Evolutionary conservation across 306 rosid genomes (phyloP), one percentile per base, ranked within the genome.

Genomic region (Vigna unguiculata): DNA sequence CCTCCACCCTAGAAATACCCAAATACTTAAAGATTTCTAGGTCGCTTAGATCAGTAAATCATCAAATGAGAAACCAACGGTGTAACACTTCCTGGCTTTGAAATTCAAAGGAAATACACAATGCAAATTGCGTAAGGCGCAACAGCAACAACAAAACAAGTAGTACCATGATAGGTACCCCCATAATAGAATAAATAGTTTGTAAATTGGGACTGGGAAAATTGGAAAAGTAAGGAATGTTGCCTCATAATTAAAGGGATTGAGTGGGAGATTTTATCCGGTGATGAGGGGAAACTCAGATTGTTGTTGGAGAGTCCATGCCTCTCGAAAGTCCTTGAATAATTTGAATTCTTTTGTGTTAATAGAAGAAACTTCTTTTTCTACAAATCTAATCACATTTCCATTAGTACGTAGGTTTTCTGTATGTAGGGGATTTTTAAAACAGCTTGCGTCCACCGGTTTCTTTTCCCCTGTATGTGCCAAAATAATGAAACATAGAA

Each of bases 371-470:
- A 17, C 22, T n/a, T 49, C 19, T 53, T 24, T 52, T 54, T 54
- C 30, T 54, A 54, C 2, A 19, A 53, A 3, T 8, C 6, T 52
- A 22, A 52, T 9, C 12, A 13, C 3, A 11, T 19, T 17, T 19
- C 24, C 20, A 52, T 52, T 3, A 19, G 25, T 52, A 9, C 2
- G 3, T 2, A 19, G 24, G 25, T 52, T 17, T n/a, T 11, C 0
- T 52, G 21, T 17, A 22, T 20, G 25, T 24, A 53, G 3, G 38
- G 61, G 36, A 1, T 58, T 10, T 25, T 12, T 14, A 30, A 71
- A 73, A 58, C 14, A 73, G 13, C 68, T 58, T 19, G 63, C 9
- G 61, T 15, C 21, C 7, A 17, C 40, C 34, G 21, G 62, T 74
- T 74, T 19, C 19, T 20, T 46, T 30, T 19, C 34, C 21, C 46